Evolutionary conservation across 2,329 filamentous ascomycete genomes (phyloP).

Genomic region (Alternaria gaisen): DNA sequence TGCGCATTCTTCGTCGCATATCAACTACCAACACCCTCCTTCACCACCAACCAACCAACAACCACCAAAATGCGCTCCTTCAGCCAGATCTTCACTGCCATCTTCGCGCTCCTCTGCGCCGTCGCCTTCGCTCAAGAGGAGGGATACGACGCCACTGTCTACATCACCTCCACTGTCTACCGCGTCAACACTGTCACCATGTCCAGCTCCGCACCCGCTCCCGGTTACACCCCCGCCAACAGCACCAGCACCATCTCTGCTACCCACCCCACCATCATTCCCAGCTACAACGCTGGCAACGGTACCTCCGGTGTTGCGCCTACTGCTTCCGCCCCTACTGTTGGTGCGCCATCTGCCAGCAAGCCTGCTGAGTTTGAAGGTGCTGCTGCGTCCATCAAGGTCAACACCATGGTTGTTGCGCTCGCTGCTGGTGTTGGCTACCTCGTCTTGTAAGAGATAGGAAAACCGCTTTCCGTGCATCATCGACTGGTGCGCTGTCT

Average conservation of each 20-base stretch:
- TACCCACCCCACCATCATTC: slow-evolving; percentile 23
- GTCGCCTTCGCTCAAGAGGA: slow-evolving; percentile 40
- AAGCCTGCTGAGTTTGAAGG: slow-evolving; percentile 41
- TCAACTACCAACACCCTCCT: slow-evolving; percentile 9
- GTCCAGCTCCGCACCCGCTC: slow-evolving; percentile 35
- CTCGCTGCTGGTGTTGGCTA: slow-evolving; percentile 46
- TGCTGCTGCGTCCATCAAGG: slow-evolving; percentile 44
- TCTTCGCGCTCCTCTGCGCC: slow-evolving; percentile 44
- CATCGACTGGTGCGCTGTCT: slow-evolving; percentile 43
- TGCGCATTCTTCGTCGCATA: slow-evolving; percentile 10
- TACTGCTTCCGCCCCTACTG: slow-evolving; percentile 22
- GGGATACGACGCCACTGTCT: slow-evolving; percentile 48
- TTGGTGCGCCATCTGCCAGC: slow-evolving; percentile 14
- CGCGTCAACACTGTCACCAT: slow-evolving; percentile 51
- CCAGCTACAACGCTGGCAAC: slow-evolving; percentile 32
- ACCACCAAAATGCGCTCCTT: slow-evolving; percentile 47
- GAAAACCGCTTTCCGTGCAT: slow-evolving; percentile 30
- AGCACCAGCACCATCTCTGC: slow-evolving; percentile 44
- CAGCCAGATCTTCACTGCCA: slow-evolving; percentile 44
- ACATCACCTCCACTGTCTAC: slow-evolving; percentile 50
- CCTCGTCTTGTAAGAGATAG: slow-evolving; percentile 46
- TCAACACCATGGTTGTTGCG: slow-evolving; percentile 42
- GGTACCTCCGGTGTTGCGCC: slow-evolving; percentile 22
- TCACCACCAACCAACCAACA: slow-evolving; percentile 20
- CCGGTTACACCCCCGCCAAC: slow-evolving; percentile 38